Evolutionary conservation across 495 filamentous ascomycete genomes (phyloP).

Genomic region (Podospora pseudoanserina): DNA sequence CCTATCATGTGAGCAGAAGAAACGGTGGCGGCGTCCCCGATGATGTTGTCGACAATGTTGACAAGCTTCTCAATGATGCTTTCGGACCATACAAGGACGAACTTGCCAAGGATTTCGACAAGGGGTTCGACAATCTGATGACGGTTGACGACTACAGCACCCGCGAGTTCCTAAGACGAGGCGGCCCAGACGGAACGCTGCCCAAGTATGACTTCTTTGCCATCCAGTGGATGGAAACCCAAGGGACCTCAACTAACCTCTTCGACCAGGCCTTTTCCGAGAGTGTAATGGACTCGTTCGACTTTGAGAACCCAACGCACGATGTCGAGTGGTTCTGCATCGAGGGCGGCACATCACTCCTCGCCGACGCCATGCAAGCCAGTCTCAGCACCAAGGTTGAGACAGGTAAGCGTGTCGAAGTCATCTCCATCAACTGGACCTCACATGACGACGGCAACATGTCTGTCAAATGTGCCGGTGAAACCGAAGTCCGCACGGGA

Average conservation of each 20-base stretch:
- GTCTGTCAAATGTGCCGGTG: not conserved
- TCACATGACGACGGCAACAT: not conserved
- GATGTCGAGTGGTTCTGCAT: constrained; percentile 14
- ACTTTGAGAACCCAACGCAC: constrained; percentile 23
- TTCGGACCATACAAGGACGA: not conserved
- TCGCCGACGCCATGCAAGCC: constrained; percentile 11
- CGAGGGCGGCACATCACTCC: constrained; percentile 23
- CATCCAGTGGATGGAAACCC: constrained; percentile 5
- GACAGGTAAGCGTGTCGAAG: not conserved
- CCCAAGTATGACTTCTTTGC: not conserved
- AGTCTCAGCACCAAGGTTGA: too few species aligned
- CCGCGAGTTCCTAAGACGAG: not conserved
- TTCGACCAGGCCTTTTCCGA: constrained; percentile 37
- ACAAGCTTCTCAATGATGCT: not conserved
- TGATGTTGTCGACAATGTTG: not conserved
- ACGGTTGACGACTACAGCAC: not conserved
- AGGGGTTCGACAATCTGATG: constrained; percentile 10
- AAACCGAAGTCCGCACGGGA: not conserved
- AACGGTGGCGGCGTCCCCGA: constrained; percentile 3
- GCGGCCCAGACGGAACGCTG: not conserved
- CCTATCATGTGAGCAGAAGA: not conserved
- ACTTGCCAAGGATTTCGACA: not conserved
- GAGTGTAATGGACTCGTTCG: constrained; percentile 33
- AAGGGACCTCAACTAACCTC: constrained; percentile 9
- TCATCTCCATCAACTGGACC: not conserved